Evolutionary conservation across 139 green algal genomes (phyloP), one percentile per base, ranked within the genome.

Genomic region (Axilococcus clingmanii): DNA sequence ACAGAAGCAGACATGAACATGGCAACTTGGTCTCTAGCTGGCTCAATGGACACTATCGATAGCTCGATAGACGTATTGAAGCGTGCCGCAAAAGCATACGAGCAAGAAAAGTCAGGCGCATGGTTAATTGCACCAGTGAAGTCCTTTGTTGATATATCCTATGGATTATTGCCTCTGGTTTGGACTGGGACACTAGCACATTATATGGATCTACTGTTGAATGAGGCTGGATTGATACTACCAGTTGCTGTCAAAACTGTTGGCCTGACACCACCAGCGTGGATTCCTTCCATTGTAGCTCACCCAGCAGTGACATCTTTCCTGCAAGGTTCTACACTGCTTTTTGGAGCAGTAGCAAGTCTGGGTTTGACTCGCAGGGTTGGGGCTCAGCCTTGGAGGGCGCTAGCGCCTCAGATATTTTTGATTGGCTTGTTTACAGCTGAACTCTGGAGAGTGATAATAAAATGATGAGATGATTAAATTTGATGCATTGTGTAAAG

Each of bases 141-240:
- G 48, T 46, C 68, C 0, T 90, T 90, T 45, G 8, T 86, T 16
- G 40, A 64, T 27, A 44, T 83, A 35, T 57, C 57, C 1, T 90
- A 90, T 36, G 71, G 65, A 22, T 88, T 85, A 57, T 35, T 86
- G 48, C 79, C 79, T 7, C 47, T 88, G 20, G 62, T 73, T 12
- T 57, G 49, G 49, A 34, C n/a, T 46, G 27, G 49, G 46, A 83
- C 72, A 2, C 62, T 88, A 19, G 43, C 68, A 23, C 61, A 81
- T 64, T 86, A 81, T 58, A 38, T 81, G 36, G 23, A 38, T 17
- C 33, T 50, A 5, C 32, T 79, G 23, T 55, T 84, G 17, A 47
- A 32, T 24, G 74, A 88, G 41, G 74, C 60, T 0, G 77, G 77
- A 9, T 23, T 9, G 9, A 57, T 57, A 3, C 37, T 68, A 23